phyloP scores from a whole-genome alignment of 805 yeast species.

The Lipomyces japonicus region DNA sequence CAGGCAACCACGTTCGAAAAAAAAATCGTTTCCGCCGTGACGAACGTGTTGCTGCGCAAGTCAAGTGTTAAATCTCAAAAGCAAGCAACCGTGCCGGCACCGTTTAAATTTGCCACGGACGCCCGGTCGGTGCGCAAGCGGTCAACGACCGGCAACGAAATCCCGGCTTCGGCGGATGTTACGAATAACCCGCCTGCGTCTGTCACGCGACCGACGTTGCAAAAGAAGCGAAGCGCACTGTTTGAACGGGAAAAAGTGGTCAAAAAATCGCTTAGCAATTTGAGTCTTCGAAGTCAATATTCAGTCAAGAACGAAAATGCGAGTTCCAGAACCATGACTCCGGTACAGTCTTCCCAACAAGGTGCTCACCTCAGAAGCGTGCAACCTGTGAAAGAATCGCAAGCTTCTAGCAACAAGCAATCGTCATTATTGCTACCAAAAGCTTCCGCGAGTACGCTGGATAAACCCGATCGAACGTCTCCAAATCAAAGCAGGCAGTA shows the following conservation, averaged over 20 bases:
- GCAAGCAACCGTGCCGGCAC: conserved; percentile 9
- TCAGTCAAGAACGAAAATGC: conserved; percentile 7
- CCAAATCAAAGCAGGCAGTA: no score
- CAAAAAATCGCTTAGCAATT: conserved; percentile 21
- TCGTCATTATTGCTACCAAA: no score
- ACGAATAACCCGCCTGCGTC: not conserved
- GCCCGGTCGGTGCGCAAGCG: conserved; percentile 1
- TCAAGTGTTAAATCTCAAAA: not conserved
- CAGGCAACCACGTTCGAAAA: not conserved
- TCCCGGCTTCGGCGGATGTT: not conserved
- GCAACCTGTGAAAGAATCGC: no score
- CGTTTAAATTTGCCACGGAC: conserved; percentile 19
- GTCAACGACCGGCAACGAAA: not conserved
- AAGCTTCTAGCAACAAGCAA: no score
- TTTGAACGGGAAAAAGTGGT: conserved; percentile 26
- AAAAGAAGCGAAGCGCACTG: conserved; percentile 23
- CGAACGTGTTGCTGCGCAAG: not conserved
- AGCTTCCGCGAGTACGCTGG: no score
- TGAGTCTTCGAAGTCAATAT: conserved; percentile 22
- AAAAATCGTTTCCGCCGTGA: not conserved
- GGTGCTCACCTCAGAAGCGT: no score
- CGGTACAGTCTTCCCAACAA: no score
- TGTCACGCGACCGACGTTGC: conserved; percentile 3
- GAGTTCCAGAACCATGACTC: no score
- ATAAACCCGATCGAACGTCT: no score